phyloP scores from a whole-genome alignment of 768 basidiomycete species.

The Termitomyces bulborhizus region DNA sequence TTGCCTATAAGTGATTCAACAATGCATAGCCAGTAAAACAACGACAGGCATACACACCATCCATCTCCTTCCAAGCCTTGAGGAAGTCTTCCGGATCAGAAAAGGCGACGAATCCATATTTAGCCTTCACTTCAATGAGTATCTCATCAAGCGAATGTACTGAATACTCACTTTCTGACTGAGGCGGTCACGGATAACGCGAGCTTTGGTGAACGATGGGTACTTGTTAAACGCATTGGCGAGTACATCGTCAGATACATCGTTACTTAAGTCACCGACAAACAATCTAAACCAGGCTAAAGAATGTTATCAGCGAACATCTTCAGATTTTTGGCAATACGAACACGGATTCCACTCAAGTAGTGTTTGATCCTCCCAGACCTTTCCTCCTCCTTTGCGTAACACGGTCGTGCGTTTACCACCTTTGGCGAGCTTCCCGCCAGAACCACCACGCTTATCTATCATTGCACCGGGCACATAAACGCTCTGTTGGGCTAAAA shows the following conservation, averaged over 20 bases:
- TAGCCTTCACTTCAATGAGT: constrained; percentile 51
- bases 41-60: constrained; percentile 52
- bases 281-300: constrained; percentile 96
- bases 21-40: neutral
- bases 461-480: constrained; percentile 91
- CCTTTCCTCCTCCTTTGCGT: constrained; percentile 91
- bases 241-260: constrained; percentile 94
- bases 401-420: constrained; percentile 92
- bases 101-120: constrained; percentile 96
- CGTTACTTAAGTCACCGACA: constrained; percentile 96
- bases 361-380: constrained; percentile 97
- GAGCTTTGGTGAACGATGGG: constrained; percentile 88
- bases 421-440: constrained; percentile 82
- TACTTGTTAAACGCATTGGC: constrained; percentile 93
- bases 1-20: constrained; percentile 48
- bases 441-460: constrained; percentile 80
- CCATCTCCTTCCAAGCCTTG: constrained; percentile 99
- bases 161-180: constrained; percentile 72
- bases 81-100: constrained; percentile 98
- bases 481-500: constrained; percentile 85
- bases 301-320: constrained; percentile 9
- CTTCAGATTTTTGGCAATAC: constrained; percentile 23
- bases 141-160: neutral
- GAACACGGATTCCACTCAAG: constrained; percentile 96
- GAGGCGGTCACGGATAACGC: constrained; percentile 90